Conservation (phyloP, 2,329 filamentous ascomycete genomes). For the Esteya vermicola region DNA sequence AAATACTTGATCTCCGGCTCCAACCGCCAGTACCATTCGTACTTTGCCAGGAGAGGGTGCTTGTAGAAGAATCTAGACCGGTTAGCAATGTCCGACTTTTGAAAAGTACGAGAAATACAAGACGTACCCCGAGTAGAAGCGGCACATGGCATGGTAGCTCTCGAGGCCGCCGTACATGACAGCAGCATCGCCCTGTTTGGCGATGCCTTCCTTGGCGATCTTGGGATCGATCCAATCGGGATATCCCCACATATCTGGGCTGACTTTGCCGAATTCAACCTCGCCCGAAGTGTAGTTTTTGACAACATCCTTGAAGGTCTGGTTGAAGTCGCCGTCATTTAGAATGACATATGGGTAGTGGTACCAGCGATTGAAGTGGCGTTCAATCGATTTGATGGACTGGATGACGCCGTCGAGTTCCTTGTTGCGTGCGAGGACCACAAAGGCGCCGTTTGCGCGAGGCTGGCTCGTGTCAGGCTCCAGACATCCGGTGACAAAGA, state of each 20-base stretch:
- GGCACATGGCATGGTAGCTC: constrained; percentile 98
- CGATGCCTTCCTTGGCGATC: constrained; percentile 88
- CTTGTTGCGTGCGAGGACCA: constrained; percentile 90
- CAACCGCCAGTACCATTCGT: constrained; percentile 99
- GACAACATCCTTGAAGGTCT: constrained; percentile 79
- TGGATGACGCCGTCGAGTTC: constrained; percentile 92
- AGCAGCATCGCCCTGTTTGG: constrained; percentile 88
- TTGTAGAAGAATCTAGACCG: constrained; percentile 92
- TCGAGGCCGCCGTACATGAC: constrained; percentile 99
- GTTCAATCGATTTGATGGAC: constrained; percentile 93
- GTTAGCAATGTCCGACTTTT: not conserved
- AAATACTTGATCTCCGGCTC: constrained; percentile 99
- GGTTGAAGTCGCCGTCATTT: constrained; percentile 94
- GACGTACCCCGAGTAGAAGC: constrained; percentile 89
- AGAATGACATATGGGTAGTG: constrained; percentile 97
- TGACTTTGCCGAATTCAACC: constrained; percentile 91
- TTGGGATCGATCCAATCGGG: constrained; percentile 93
- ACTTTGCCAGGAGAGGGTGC: constrained; percentile 85
- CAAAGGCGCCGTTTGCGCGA: constrained; percentile 86
- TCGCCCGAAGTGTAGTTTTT: constrained; percentile 75
- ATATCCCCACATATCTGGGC: constrained; percentile 84
- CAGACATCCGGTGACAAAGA: constrained; percentile 83
- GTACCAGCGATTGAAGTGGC: constrained; percentile 98
- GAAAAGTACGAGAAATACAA: no score
- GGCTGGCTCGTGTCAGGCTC: constrained; percentile 65